phyloP scores from a whole-genome alignment of 495 filamentous ascomycete genomes.

The Neurospora sp. region DNA sequence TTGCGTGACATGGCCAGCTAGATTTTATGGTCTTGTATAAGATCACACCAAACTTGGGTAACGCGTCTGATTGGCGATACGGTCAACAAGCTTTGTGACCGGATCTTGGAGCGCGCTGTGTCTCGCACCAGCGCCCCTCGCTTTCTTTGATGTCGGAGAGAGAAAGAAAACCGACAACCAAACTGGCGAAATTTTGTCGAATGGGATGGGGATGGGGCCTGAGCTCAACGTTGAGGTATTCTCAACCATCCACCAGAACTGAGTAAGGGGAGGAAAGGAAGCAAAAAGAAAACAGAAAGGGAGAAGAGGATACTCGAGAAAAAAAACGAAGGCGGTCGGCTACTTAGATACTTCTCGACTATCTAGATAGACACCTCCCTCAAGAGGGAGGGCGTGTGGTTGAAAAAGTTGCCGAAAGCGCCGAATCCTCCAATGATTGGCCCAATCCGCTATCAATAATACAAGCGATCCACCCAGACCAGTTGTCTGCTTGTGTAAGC shows the following conservation, averaged over 20 bases:
- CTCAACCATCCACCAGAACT: background rate
- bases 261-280: background rate
- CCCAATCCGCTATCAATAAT: background rate
- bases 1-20: constrained; percentile 17
- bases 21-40: background rate
- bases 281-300: background rate
- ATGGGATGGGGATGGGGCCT: background rate
- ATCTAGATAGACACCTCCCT: background rate
- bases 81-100: background rate
- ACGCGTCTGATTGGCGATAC: background rate
- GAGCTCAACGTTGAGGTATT: background rate
- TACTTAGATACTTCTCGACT: background rate
- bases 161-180: background rate
- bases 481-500: background rate
- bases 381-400: background rate
- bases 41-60: background rate
- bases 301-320: background rate
- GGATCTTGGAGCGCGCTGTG: background rate
- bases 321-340: background rate
- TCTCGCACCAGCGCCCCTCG: background rate
- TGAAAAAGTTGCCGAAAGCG: background rate
- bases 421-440: background rate
- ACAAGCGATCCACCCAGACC: background rate
- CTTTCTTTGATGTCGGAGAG: background rate
- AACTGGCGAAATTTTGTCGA: background rate